These are phyloP conservation scores for Alternaria postmessia DNA, from an alignment of 2,329 filamentous ascomycete genomes.

Conservation along the genomic window DNA sequence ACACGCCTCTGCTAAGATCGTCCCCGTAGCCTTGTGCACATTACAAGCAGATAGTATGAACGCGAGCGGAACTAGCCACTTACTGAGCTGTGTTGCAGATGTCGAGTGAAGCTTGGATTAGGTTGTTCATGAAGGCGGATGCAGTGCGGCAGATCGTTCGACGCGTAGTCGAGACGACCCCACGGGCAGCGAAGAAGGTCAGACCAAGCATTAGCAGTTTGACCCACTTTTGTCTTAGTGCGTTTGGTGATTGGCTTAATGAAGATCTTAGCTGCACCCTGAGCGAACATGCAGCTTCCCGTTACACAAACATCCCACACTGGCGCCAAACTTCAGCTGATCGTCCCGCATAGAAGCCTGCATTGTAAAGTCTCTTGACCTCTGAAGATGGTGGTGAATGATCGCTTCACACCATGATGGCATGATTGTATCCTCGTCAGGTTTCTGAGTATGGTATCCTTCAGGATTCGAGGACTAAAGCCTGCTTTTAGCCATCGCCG, in stretches of 20 bases:
- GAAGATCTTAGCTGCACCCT: neutral
- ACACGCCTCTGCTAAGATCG: too few species aligned
- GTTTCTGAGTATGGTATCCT: neutral
- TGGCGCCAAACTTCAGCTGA: neutral
- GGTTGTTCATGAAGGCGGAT: neutral
- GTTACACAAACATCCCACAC: conserved; percentile 1
- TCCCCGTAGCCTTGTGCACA: neutral
- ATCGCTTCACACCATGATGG: neutral
- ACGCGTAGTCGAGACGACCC: neutral
- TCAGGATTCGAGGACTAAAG: neutral
- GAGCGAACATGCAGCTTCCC: neutral
- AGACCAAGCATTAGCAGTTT: conserved; percentile 5
- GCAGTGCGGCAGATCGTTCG: neutral
- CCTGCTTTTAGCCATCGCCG: neutral
- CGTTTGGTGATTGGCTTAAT: neutral
- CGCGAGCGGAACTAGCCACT: neutral
- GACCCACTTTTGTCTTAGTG: neutral
- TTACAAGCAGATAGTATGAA: neutral
- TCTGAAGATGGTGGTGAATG: neutral
- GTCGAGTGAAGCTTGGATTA: neutral
- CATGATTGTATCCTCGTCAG: neutral
- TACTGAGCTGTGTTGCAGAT: neutral
- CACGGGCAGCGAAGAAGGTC: neutral
- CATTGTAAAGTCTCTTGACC: neutral
- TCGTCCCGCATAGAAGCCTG: neutral